These are phyloP conservation scores for Leccinum pellstonianum DNA, from an alignment of 768 basidiomycete genomes.

Conservation along the genomic window DNA sequence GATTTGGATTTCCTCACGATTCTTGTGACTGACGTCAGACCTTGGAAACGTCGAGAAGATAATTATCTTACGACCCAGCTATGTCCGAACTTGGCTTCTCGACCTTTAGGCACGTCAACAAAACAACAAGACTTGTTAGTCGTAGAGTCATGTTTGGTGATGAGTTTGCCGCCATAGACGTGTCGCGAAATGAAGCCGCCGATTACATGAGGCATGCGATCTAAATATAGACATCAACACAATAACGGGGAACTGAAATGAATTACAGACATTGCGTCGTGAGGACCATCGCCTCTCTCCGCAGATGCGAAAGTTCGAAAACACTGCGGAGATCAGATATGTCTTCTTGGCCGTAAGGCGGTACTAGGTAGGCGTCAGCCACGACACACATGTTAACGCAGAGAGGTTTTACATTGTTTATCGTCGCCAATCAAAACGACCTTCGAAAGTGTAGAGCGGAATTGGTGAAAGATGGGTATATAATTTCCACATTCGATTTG, in stretches of 20 bases:
- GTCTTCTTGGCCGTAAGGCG: conserved; percentile 76
- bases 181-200: conserved; percentile 65
- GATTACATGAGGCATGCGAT: conserved; percentile 80
- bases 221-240: conserved; percentile 36
- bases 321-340: conserved; percentile 63
- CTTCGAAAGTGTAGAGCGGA: conserved; percentile 29
- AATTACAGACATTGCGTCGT: conserved; percentile 66
- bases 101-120: conserved; percentile 40
- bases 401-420: conserved; percentile 34
- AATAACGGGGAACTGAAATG: neutral
- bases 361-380: conserved; percentile 46
- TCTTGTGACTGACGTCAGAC: conserved; percentile 41
- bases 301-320: conserved; percentile 69
- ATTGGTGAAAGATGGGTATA: conserved; percentile 35
- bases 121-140: conserved; percentile 37
- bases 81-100: conserved; percentile 25
- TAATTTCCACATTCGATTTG: conserved; percentile 47
- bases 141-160: conserved; percentile 49
- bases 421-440: conserved; percentile 43
- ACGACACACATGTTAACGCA: neutral
- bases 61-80: conserved; percentile 37
- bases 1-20: conserved; percentile 50
- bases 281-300: conserved; percentile 47
- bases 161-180: conserved; percentile 60
- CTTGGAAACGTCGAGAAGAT: neutral